Conservation (phyloP, 2,329 filamentous ascomycete species). For the Microcyclospora pomicola region DNA sequence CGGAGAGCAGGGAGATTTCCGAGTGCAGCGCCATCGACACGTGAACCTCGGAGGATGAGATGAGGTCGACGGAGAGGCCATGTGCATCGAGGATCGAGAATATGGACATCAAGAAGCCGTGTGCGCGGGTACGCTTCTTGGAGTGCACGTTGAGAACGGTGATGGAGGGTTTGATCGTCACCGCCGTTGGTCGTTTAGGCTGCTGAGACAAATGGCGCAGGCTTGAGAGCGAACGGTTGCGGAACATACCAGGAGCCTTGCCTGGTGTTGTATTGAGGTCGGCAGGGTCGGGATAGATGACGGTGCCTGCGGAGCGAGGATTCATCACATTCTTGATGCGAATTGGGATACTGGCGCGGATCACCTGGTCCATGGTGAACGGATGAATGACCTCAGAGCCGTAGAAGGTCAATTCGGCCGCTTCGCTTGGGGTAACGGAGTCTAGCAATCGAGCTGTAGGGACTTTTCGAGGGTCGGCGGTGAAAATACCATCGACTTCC, state of each 20-base stretch:
- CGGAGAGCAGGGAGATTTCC: slow-evolving; percentile 43
- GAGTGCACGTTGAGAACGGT: slow-evolving; percentile 96
- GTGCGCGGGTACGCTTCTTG: slow-evolving; percentile 89
- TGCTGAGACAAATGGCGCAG: slow-evolving; percentile 26
- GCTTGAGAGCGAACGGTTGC: slow-evolving; percentile 31
- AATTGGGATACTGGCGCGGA: slow-evolving; percentile 64
- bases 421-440: slow-evolving; percentile 84
- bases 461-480: slow-evolving; percentile 72
- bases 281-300: slow-evolving; percentile 65
- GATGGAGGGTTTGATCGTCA: slow-evolving; percentile 96
- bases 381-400: slow-evolving; percentile 90
- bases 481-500: slow-evolving; percentile 93
- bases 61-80: slow-evolving; percentile 83
- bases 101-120: slow-evolving; percentile 89
- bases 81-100: slow-evolving; percentile 82
- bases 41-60: slow-evolving; percentile 92
- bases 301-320: slow-evolving; percentile 61
- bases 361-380: slow-evolving; percentile 91
- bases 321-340: slow-evolving; percentile 91
- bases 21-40: slow-evolving; percentile 94
- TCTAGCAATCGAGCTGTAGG: slow-evolving; percentile 82
- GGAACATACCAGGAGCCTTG: slow-evolving; percentile 34
- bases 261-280: slow-evolving; percentile 37
- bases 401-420: slow-evolving; percentile 73
- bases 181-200: slow-evolving; percentile 44